Evolutionary conservation across 163 green algal species (phyloP).

Genomic region (Chlorella variabilis): DNA sequence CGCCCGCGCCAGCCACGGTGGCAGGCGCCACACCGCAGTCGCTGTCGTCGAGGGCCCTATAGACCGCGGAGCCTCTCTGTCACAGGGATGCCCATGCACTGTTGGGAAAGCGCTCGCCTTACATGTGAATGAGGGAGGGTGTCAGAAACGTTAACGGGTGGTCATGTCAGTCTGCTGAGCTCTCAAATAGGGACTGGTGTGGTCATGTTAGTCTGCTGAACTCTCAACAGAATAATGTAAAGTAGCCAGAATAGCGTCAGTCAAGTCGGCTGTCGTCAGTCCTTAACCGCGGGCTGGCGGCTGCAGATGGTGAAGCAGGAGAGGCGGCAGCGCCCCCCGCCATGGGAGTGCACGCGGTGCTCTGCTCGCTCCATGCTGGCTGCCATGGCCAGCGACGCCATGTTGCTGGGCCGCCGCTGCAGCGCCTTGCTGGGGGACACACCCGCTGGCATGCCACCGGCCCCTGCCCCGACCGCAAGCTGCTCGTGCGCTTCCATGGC

Average conservation of each 20-base stretch:
- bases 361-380: background rate
- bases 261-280: no score
- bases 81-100: no score
- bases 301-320: conserved; percentile 17
- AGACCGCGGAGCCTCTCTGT: no score
- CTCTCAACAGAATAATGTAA: no score
- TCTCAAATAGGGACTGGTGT: no score
- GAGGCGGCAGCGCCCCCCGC: background rate
- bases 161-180: no score
- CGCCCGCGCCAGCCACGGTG: background rate
- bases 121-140: no score
- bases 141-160: no score
- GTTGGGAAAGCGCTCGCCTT: no score
- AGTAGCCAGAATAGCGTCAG: no score
- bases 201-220: no score
- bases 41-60: conserved; percentile 10
- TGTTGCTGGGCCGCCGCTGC: conserved; percentile 20
- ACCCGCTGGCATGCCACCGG: background rate
- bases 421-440: background rate
- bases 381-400: background rate
- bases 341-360: background rate
- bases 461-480: background rate
- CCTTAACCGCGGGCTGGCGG: conserved; percentile 10
- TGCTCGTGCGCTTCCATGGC: background rate
- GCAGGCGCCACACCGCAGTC: background rate